Evolutionary conservation across 306 rosid species (phyloP), one percentile per base, ranked within the genome.

Genomic region (Lathyrus oleraceus): DNA sequence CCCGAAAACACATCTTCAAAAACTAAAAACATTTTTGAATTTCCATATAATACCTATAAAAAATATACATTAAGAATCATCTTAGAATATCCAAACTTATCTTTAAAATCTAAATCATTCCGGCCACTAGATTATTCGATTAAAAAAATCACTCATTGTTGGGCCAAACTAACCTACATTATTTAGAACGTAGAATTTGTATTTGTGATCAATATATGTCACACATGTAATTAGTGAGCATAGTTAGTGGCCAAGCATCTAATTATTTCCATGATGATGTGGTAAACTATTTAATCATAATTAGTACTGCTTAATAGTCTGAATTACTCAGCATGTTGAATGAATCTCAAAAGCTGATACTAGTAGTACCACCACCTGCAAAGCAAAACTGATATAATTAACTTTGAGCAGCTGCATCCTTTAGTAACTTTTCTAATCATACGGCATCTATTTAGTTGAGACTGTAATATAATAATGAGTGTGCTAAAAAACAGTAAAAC

Each of bases 391-490:
- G 54, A 19, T 53, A 36, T n/a, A 58, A 61, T 61, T 61, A 43
- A 61, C 66, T 76, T 70, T 39, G 75, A 36, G 80, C 30, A 60
- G 48, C 16, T 15, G 64, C 15, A 70, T 77, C 43, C 63, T 70
- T 70, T n/a, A n/a, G 72, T 63, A 77, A 70, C 62, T 65, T 78
- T 78, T 65, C 38, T 70, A 76, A 76, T 71, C 21, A 78, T 71
- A 27, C 4, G 28, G 35, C 76, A 62, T 67, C 74, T 25, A 76
- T 47, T 67, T 67, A 54, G 47, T 13, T 49, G 20, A 49, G 66
- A 64, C 45, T 44, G 69, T 53, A 56, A 15, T 43, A 71, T 53
- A 72, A 78, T 71, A 23, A 78, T 64, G 81, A 70, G 76, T 52
- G 71, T 56, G 73, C 19, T 67, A 71, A 71, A 70, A 28, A 78